A percentile compares a stretch with the other conserved stretches of the same genome.
Evolutionary conservation across 148 eudicot species (phyloP).

Genomic region (Nepenthes gracilis): DNA sequence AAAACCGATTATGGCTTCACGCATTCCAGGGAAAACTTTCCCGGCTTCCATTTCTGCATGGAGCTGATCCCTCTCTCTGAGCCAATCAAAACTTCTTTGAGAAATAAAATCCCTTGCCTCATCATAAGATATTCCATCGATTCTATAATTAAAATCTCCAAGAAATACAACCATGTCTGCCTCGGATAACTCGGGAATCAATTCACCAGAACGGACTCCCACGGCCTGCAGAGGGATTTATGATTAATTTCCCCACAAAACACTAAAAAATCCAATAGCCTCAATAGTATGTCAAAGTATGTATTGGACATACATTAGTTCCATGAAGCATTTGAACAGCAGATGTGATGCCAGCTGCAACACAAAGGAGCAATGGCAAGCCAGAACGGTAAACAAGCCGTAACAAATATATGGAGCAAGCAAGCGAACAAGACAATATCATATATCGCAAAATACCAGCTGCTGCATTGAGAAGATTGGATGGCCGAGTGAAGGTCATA

Average conservation of each 20-base stretch:
- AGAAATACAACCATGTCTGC: conserved; percentile 94
- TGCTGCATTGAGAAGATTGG: conserved; percentile 36
- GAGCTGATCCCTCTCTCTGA: conserved; percentile 85
- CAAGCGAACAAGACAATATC: conserved; percentile 42
- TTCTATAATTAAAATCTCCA: conserved; percentile 94
- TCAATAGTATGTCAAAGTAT: background rate
- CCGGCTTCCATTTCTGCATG: conserved; percentile 87
- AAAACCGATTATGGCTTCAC: conserved; percentile 73
- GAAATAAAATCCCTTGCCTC: conserved; percentile 96
- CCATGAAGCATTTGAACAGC: conserved; percentile 49
- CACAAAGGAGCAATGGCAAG: conserved; percentile 46
- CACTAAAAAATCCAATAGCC: too few species aligned
- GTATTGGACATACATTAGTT: conserved; percentile 41
- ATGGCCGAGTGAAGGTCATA: conserved; percentile 69
- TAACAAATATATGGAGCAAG: conserved; percentile 36
- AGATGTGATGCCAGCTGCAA: conserved; percentile 81
- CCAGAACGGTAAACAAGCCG: conserved; percentile 41
- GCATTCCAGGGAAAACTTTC: conserved; percentile 95
- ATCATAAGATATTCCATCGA: conserved; percentile 91
- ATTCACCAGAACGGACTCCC: conserved; percentile 41
- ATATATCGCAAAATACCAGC: conserved; percentile 65
- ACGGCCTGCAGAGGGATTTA: conserved; percentile 27
- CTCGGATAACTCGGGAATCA: conserved; percentile 73
- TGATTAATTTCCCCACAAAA: too few species aligned
- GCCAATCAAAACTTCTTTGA: conserved; percentile 97